A percentile compares a stretch with the other conserved stretches of the same genome.
phyloP scores from a whole-genome alignment of 2,329 filamentous ascomycete species.

The Hypoxylon sp. region DNA sequence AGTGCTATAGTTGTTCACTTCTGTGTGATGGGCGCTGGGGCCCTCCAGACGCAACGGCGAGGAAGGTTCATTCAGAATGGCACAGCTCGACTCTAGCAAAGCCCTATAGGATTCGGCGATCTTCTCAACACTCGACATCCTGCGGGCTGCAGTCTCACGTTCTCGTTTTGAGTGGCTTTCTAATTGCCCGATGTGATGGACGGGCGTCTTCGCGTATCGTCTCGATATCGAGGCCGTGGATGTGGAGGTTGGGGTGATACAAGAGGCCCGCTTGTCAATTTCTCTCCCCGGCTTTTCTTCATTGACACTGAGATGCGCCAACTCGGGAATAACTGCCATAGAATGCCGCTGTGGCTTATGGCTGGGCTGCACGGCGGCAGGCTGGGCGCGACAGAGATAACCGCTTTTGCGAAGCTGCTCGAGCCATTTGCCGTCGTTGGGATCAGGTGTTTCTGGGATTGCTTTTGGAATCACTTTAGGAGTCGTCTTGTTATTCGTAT shows the following conservation, averaged over 20 bases:
- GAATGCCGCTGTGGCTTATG: conserved; percentile 40
- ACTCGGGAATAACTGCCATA: conserved; percentile 49
- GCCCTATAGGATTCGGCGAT: conserved; percentile 68
- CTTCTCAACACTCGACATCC: conserved; percentile 62
- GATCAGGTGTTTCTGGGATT: conserved; percentile 36
- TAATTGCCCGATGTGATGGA: conserved; percentile 65
- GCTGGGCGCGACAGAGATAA: conserved; percentile 44
- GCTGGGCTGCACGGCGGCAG: conserved; percentile 23
- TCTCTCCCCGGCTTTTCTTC: conserved; percentile 45
- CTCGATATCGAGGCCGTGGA: conserved; percentile 54
- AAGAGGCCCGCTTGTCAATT: conserved; percentile 44
- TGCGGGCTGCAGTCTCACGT: conserved; percentile 48
- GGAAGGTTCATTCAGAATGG: conserved; percentile 52
- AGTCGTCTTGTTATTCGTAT: conserved; percentile 25
- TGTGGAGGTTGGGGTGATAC: conserved; percentile 46
- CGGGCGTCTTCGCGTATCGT: conserved; percentile 67
- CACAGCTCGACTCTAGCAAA: conserved; percentile 60
- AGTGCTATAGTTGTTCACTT: not conserved
- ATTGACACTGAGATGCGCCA: conserved; percentile 57
- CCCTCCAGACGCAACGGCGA: conserved; percentile 34
- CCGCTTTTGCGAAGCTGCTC: conserved; percentile 52
- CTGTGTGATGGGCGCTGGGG: conserved; percentile 3
- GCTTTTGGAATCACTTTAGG: conserved; percentile 26
- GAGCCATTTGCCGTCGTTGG: conserved; percentile 51
- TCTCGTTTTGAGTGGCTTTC: conserved; percentile 56